Base-by-base conservation (phyloP, 2,329 filamentous ascomycete genomes). In the Diaporthe capsici region DNA sequence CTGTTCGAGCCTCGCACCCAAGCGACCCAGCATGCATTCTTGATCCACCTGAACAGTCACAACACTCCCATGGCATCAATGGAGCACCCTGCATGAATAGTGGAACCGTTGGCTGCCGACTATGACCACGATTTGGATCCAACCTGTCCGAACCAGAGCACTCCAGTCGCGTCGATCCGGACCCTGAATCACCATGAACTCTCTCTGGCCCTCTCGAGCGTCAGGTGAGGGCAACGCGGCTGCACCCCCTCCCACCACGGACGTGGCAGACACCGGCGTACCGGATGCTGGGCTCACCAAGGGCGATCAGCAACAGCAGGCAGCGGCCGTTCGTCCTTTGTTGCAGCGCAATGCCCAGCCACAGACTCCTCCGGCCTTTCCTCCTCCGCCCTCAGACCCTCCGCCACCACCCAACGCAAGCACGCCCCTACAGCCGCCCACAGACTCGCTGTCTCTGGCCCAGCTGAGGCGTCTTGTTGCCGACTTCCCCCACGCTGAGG, bases 401-500 rank as follows among this genome's bases (percentile, higher is more conserved):
- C 79, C 80, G 20, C 81, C 79, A 37, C 80, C 80, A 5, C 77
- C 79, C 47, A 78, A 79, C 42, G 79, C 61, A 47, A 75, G 25
- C 13, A 76, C 63, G 39, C 65, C 49, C 17, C 61, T 75, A 49
- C 82, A 82, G 42, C 83, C 84, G 71, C 88, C 86, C 10, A 90
- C 81, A 34, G 94, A 96, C 84, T 96, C 94, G 22, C 87, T 96
- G 39, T 96, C 94, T 47, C 86, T 96, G 58, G 89, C 92, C 76
- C 94, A 96, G 84, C 87, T 96, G 68, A 90, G 91, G 78, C 91
- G 91, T 78, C 90, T 96, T 72, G 93, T 96, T 25, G 90, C 92
- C 77, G 94, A 96, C 76, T 92, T 95, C 79, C 93, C 93, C 22
- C 91, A 90, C 78, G 82, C 88, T 71, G 94, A 95, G 78, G 90